Evolutionary conservation across 2,329 filamentous ascomycete genomes (phyloP), one percentile per base, ranked within the genome.

Genomic region (Microcera coccophila): DNA sequence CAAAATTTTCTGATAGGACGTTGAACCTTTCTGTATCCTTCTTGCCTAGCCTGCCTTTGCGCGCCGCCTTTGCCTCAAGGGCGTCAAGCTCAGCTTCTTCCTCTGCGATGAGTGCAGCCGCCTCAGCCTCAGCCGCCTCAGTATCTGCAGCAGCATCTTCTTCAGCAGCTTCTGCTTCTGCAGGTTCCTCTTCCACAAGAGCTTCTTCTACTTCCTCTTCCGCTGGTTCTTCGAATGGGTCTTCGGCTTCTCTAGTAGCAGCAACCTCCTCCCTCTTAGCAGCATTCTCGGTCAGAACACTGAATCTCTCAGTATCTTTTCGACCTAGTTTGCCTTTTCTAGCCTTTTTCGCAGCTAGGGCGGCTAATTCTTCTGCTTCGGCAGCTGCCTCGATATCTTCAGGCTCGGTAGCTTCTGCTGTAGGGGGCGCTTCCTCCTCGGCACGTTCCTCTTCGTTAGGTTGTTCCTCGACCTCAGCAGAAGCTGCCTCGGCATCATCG

Each of bases 321-420:
- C 68, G 75, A 5, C 54, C 57, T 8, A 73, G 52, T 45, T 64
- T 75, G 45, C 63, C 62, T 58, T 73, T 79, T 53, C 71, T 75
- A 5, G 65, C 66, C 50, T 74, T 76, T 56, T 76, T 79, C 21
- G 66, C 63, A 11, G 31, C 15, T 8, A 33, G 31, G 15, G 31
- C 39, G 10, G 16, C 38, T 28, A 15, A 20, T 12, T 22, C 39
- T 29, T 17, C 35, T 20, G 56, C 54, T 16, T 48, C 50, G 32
- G 58, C 58, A 19, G 43, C 28, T 19, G 43, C 41, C 9, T 21
- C 41, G 16, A 15, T 18, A 28, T 46, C 43, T 8, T 47, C 47
- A n/a, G 39, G 37, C 35, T 39, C 38, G 31, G 31, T 15, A 7
- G 9, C 31, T 10, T 9, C 31, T 10, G 31, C 31, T 8, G 52